phyloP scores from a whole-genome alignment of 805 yeast genomes.

The Candida alai region DNA sequence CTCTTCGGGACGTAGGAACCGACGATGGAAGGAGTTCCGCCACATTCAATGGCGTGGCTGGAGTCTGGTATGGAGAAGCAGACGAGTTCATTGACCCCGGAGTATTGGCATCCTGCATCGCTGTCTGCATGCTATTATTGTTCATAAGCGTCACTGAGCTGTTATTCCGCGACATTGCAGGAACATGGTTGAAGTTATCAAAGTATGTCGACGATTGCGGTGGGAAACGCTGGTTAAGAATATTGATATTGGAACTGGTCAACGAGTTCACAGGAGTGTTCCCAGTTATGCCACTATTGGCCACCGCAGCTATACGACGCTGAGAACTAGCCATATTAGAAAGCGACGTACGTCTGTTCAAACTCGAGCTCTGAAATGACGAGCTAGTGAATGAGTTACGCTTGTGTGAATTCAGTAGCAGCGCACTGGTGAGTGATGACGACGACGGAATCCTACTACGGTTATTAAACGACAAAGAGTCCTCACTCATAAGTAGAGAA shows the following conservation, averaged over 20 bases:
- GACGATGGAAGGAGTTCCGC: constrained; percentile 11
- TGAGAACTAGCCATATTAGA: constrained; percentile 5
- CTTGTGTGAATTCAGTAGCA: constrained; percentile 9
- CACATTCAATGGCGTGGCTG: constrained; percentile 13
- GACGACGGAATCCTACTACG: constrained; percentile 8
- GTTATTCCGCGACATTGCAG: constrained; percentile 8
- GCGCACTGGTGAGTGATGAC: constrained; percentile 6
- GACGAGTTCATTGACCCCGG: constrained; percentile 9
- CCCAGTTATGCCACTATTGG: no score
- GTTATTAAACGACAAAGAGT: constrained; percentile 8
- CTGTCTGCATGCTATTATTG: no score
- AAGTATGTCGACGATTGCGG: constrained; percentile 15
- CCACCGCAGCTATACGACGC: neutral
- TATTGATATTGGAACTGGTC: constrained; percentile 21
- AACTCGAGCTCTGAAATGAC: constrained; percentile 5
- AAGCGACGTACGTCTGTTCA: constrained; percentile 12
- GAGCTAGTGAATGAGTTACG: constrained; percentile 9
- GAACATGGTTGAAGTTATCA: constrained; percentile 11
- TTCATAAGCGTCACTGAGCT: constrained; percentile 6
- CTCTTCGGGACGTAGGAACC: neutral
- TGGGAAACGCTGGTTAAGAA: constrained; percentile 19
- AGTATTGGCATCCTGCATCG: constrained; percentile 6
- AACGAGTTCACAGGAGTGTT: constrained; percentile 15
- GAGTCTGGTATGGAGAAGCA: constrained; percentile 8
- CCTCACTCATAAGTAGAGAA: constrained; percentile 1